Conservation (phyloP, 108 stramenopile genomes). For the Cylindrotheca closterium region DNA sequence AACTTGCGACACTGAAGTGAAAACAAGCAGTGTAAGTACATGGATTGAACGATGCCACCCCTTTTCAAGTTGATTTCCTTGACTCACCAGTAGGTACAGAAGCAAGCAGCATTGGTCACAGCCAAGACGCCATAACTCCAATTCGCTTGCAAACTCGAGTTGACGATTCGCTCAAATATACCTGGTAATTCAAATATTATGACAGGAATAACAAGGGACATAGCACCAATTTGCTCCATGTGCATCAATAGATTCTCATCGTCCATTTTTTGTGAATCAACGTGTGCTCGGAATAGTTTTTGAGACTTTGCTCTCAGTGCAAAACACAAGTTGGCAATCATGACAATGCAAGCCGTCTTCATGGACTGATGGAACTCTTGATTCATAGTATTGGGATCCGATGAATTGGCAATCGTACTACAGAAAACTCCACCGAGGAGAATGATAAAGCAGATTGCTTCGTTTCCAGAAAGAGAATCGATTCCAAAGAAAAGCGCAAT, state of each 20-base stretch:
- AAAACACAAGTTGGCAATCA: constrained; percentile 69
- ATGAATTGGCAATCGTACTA: constrained; percentile 50
- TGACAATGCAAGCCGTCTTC: constrained; percentile 37
- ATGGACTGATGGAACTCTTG: constrained; percentile 15
- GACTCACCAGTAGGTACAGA: constrained; percentile 14
- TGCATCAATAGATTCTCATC: constrained; percentile 67
- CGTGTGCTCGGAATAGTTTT: constrained; percentile 62
- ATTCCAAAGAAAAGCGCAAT: constrained; percentile 63
- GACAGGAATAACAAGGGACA: constrained; percentile 37
- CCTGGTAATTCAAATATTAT: constrained; percentile 27
- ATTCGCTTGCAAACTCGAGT: neutral
- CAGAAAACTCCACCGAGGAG: constrained; percentile 58
- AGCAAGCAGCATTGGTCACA: constrained; percentile 58
- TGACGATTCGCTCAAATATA: neutral
- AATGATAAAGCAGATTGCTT: constrained; percentile 37
- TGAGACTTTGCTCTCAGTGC: constrained; percentile 72
- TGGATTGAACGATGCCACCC: too few relatives aligned
- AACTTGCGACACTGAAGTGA: constrained; percentile 15
- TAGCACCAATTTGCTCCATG: constrained; percentile 68
- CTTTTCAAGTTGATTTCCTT: too few relatives aligned
- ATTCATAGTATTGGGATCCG: neutral
- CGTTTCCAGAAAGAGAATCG: constrained; percentile 39
- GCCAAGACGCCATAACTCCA: constrained; percentile 24
- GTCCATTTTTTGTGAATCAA: constrained; percentile 49
- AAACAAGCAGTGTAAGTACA: too few relatives aligned